These are phyloP conservation scores for Capsaspora owczarzaki DNA, from an alignment of 78 protist genomes.

Conservation along the genomic window DNA sequence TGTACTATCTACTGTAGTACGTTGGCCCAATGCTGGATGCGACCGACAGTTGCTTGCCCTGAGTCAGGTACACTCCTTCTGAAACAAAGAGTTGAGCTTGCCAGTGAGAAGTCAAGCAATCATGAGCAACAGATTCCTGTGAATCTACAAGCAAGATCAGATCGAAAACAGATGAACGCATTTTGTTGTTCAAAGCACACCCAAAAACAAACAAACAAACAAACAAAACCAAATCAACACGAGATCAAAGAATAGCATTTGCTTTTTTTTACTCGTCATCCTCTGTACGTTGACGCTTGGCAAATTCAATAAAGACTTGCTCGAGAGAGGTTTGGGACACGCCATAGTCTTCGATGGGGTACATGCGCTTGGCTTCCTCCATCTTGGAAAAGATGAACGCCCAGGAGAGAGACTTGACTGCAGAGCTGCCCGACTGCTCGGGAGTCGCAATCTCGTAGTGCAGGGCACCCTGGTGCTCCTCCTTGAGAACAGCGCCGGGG, in stretches of 20 bases:
- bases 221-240: background rate
- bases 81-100: background rate
- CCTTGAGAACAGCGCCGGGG: background rate
- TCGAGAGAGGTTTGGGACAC: conserved; percentile 33
- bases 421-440: no score
- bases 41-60: background rate
- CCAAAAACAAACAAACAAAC: background rate
- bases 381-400: background rate
- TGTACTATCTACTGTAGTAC: no score
- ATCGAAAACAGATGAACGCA: background rate
- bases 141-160: no score
- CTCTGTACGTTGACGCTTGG: conserved; percentile 22
- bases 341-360: conserved; percentile 18
- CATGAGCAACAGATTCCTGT: background rate
- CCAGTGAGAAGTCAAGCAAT: background rate
- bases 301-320: conserved; percentile 8
- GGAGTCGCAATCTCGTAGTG: no score
- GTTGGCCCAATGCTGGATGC: background rate
- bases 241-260: background rate
- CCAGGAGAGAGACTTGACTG: background rate
- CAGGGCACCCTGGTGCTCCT: conserved; percentile 7
- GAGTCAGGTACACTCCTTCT: background rate
- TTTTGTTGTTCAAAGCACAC: background rate
- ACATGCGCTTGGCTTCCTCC: conserved; percentile 7
- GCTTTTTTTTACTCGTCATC: background rate